Conservation (phyloP, 2,329 filamentous ascomycete genomes). For the Venturia oleaginea region DNA sequence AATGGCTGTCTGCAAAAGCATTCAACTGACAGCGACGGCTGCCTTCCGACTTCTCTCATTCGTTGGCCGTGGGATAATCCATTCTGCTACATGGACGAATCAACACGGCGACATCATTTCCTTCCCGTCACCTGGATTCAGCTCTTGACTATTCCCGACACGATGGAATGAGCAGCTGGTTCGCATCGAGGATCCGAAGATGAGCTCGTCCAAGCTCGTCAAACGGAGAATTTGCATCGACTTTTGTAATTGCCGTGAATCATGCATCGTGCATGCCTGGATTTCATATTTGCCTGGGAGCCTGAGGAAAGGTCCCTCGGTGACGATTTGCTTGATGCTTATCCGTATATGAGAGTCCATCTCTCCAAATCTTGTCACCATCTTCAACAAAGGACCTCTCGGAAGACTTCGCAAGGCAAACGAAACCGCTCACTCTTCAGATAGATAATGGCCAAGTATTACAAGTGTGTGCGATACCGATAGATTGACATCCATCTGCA, state of each 20-base stretch:
- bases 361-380: background rate
- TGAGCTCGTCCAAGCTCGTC: background rate
- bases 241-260: background rate
- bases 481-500: too few species aligned
- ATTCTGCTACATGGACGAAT: background rate
- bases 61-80: background rate
- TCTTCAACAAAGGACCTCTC: background rate
- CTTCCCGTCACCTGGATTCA: background rate
- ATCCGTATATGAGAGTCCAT: too few species aligned
- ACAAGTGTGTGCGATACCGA: too few species aligned
- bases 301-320: too few species aligned
- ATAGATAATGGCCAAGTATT: background rate
- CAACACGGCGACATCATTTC: background rate
- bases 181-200: background rate
- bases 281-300: too few species aligned
- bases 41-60: background rate
- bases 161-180: background rate
- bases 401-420: background rate
- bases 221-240: slow-evolving; percentile 1
- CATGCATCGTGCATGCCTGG: background rate
- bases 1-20: background rate
- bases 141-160: too few species aligned
- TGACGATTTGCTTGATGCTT: too few species aligned
- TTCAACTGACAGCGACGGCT: background rate
- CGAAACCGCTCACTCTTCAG: background rate